Evolutionary conservation across 2,329 filamentous ascomycete species (phyloP).

Genomic region (Akanthomyces dipterigenus): DNA sequence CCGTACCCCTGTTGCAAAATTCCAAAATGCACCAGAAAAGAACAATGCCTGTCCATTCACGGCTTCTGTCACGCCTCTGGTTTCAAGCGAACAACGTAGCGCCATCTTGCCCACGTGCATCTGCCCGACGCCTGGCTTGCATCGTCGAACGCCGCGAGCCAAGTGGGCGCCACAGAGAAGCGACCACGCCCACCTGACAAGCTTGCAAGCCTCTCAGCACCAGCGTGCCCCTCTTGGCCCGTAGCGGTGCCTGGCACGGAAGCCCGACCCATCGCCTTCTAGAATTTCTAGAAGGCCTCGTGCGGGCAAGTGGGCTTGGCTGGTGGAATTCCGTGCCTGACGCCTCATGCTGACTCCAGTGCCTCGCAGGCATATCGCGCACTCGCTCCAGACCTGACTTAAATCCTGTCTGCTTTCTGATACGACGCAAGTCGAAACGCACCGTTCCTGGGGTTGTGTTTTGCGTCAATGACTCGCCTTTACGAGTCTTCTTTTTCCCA

Average conservation of each 20-base stretch:
- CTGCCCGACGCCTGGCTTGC: neutral
- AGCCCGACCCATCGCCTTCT: neutral
- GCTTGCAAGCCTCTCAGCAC: neutral
- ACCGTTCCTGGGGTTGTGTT: neutral
- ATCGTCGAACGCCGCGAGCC: neutral
- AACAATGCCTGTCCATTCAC: no score
- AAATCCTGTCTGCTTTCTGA: neutral
- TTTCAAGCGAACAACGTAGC: neutral
- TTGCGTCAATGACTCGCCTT: neutral
- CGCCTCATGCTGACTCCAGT: no score
- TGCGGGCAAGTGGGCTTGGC: neutral
- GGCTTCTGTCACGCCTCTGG: neutral
- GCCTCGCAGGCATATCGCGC: neutral
- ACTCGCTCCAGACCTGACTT: neutral
- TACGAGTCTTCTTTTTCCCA: neutral
- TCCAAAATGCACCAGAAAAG: no score
- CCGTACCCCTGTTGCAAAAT: neutral
- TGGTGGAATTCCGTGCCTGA: neutral
- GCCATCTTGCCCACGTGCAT: conserved; percentile 2
- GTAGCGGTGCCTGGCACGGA: neutral
- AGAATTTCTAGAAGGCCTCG: neutral
- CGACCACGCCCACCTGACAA: neutral
- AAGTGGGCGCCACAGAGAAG: no score
- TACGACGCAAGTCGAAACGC: neutral
- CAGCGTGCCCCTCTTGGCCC: neutral